Evolutionary conservation across 1,284 basidiomycete genomes (phyloP), one percentile per base, ranked within the genome.

Genomic region (Sphagnurus paluster): DNA sequence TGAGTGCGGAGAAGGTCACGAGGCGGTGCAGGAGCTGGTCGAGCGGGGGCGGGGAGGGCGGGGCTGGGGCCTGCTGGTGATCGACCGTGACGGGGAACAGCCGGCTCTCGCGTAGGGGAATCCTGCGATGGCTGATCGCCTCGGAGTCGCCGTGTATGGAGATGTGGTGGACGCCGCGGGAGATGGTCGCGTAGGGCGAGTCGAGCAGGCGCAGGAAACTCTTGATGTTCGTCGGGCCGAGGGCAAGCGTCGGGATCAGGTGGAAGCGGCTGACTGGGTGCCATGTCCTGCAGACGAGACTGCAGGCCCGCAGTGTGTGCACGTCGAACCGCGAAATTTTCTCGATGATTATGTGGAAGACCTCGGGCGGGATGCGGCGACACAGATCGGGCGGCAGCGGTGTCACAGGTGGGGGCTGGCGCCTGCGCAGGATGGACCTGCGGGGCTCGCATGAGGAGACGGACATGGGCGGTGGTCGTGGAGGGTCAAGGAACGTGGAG

Each of bases 261-360:
- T 50, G 50, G 16, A 46, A 39, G 24, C 55, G 41, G 26, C 53
- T 55, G 39, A 45, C 34, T 1, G 38, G 39, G 23, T 55, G 49
- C 55, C 55, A 56, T 17, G 50, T 32, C 29, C 45, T 49, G 50
- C 53, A 56, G 19, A 56, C 53, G 14, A 55, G 42, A 29, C 53
- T 55, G 29, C 53, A 56, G 9, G 45, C 49, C 17, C 44, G 34
- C 19, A 56, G 49, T 19, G 53, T 52, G 39, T 49, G 50, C 24
- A 55, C 44, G 33, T 55, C 55, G 32, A 56, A 55, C 26, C 30
- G 44, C 13, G 46, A 48, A 20, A 56, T 42, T 19, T 48, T 44
- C 21, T 53, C 50, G 6, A 56, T 51, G 34, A 56, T 53, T 37
- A 53, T 44, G 19, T 49, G 41, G 25, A 52, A 49, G 19, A 56